Conservation (phyloP, 2,329 filamentous ascomycete species). For the Aspergillus neoniger region DNA sequence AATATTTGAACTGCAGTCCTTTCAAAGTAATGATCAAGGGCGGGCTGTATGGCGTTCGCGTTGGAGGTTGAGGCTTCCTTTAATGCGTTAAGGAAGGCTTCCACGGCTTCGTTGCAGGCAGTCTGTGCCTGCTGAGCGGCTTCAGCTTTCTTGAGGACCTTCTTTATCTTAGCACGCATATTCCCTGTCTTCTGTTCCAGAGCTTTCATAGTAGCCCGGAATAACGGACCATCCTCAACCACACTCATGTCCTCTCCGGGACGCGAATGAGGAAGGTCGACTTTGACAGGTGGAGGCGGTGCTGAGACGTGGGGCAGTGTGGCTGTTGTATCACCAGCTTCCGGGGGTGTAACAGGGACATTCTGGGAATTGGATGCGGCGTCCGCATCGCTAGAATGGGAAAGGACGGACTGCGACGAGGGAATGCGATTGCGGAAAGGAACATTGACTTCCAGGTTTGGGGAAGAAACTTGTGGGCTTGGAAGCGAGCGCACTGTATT, state of each 20-base stretch:
- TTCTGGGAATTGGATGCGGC: conserved; percentile 39
- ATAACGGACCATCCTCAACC: conserved; percentile 89
- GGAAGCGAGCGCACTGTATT: conserved; percentile 54
- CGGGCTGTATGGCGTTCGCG: conserved; percentile 93
- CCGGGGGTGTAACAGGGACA: conserved; percentile 33
- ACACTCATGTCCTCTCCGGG: conserved; percentile 82
- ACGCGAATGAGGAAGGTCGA: conserved; percentile 83
- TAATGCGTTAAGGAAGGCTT: conserved; percentile 79
- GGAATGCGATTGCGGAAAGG: conserved; percentile 78
- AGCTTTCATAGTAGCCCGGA: conserved; percentile 94
- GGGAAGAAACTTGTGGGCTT: conserved; percentile 66
- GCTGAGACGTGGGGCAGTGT: conserved; percentile 27
- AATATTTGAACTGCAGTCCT: conserved; percentile 92
- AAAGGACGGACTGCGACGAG: conserved; percentile 85
- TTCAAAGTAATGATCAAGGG: conserved; percentile 96
- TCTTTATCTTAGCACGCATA: conserved; percentile 93
- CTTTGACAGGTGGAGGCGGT: conserved; percentile 61
- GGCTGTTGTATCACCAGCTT: conserved; percentile 29
- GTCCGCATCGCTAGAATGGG: conserved; percentile 74
- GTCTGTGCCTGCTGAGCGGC: conserved; percentile 77
- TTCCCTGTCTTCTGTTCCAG: conserved; percentile 95
- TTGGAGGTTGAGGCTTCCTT: conserved; percentile 88
- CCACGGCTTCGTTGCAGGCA: conserved; percentile 82
- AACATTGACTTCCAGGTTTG: conserved; percentile 70
- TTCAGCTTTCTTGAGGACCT: conserved; percentile 91